phyloP scores from a whole-genome alignment of 1,139 yeast species.

The Pichia sp. region DNA sequence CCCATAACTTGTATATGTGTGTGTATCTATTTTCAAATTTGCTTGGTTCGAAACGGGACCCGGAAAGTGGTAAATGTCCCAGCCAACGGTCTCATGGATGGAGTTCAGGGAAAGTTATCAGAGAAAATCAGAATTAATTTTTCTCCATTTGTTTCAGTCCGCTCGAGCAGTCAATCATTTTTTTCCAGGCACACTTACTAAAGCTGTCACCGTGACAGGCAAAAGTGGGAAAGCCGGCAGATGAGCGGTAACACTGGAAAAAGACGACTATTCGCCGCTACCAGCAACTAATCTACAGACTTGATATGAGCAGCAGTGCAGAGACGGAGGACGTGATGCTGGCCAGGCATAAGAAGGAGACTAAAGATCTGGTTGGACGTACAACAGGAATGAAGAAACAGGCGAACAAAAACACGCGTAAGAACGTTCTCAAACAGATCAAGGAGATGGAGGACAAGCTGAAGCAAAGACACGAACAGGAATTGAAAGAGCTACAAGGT shows the following conservation, averaged over 20 bases:
- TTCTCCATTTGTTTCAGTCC: not conserved
- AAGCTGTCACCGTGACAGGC: not conserved
- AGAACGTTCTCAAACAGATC: conserved; percentile 52
- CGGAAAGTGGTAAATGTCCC: not conserved
- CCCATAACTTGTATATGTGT: conserved; percentile 48
- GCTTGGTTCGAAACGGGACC: not conserved
- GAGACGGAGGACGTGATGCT: conserved; percentile 51
- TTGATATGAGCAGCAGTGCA: not conserved
- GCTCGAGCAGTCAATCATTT: not conserved
- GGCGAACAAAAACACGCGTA: conserved; percentile 74
- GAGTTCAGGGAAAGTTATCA: not conserved
- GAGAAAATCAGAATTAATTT: not conserved
- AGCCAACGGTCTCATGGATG: too few species aligned
- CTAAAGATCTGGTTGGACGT: conserved; percentile 58
- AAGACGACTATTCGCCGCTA: too few species aligned
- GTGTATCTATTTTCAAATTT: not conserved
- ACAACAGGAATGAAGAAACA: conserved; percentile 76
- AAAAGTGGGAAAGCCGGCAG: not conserved
- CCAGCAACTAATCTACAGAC: too few species aligned
- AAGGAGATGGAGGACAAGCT: conserved; percentile 54
- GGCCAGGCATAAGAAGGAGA: conserved; percentile 65
- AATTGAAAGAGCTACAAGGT: conserved; percentile 34
- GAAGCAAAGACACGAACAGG: conserved; percentile 49
- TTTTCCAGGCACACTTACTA: not conserved
- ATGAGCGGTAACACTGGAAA: too few species aligned